These are phyloP conservation scores for Sedum album DNA, from an alignment of 164 flowering plant species.

Conservation along the genomic window DNA sequence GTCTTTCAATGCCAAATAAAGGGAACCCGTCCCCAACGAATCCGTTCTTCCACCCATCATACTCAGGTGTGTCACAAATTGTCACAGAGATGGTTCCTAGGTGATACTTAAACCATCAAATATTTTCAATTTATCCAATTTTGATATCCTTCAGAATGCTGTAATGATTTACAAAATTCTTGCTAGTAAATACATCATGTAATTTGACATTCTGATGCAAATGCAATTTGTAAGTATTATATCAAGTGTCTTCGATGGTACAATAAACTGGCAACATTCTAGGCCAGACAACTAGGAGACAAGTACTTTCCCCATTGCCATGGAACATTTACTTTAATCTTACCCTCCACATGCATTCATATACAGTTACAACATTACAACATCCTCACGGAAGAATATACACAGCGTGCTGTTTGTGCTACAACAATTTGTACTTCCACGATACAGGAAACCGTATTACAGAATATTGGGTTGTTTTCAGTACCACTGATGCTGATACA, in stretches of 20 bases:
- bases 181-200: neutral
- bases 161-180: neutral
- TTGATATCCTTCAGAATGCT: neutral
- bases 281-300: too few species aligned
- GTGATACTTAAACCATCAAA: slow-evolving; percentile 19
- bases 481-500: too few species aligned
- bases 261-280: too few species aligned
- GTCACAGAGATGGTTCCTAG: slow-evolving; percentile 48
- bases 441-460: neutral
- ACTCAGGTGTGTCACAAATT: slow-evolving; percentile 11
- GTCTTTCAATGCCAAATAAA: slow-evolving; percentile 21
- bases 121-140: neutral
- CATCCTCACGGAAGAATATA: neutral
- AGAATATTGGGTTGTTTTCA: too few species aligned
- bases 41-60: slow-evolving; percentile 13
- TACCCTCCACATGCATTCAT: neutral
- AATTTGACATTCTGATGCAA: neutral
- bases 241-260: too few species aligned
- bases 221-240: neutral
- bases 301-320: too few species aligned
- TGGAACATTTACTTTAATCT: neutral
- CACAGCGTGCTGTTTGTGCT: neutral
- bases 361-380: neutral
- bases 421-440: neutral
- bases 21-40: slow-evolving; percentile 17